Percentiles rank a stretch among this genome's conserved stretches.
These are phyloP conservation scores for Saturnispora ahearnii DNA, from an alignment of 805 yeast species.

Conservation along the genomic window DNA sequence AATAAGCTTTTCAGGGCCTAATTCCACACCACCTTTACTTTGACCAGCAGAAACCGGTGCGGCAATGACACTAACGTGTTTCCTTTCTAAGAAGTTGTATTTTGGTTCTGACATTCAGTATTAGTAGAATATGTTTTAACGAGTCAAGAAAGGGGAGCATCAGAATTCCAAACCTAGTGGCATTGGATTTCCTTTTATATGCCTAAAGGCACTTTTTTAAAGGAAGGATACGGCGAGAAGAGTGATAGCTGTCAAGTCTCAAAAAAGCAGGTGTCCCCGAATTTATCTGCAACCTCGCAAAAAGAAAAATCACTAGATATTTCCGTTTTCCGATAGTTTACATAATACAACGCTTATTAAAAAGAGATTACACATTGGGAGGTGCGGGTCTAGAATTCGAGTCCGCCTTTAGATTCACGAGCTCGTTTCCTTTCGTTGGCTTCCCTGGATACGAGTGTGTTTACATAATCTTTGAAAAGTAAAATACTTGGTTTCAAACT, in stretches of 20 bases:
- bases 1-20: constrained; percentile 78
- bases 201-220: neutral
- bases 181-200: constrained; percentile 3
- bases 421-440: constrained; percentile 1
- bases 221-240: constrained; percentile 1
- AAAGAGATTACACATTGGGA: neutral
- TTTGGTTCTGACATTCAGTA: constrained; percentile 10
- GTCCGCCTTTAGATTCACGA: constrained; percentile 1
- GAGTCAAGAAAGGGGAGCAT: neutral
- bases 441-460: constrained; percentile 2
- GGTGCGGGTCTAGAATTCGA: neutral
- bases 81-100: constrained; percentile 47
- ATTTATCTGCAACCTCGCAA: neutral
- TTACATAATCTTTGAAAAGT: constrained; percentile 7
- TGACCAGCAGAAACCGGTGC: constrained; percentile 98
- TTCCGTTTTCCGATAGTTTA: neutral
- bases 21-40: constrained; percentile 86
- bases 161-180: neutral
- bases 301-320: neutral
- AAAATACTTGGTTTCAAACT: constrained; percentile 30
- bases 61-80: constrained; percentile 57
- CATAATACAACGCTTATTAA: neutral
- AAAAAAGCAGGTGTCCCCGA: constrained; percentile 4
- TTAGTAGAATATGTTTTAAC: neutral
- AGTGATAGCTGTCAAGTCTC: neutral